Conservation (phyloP, 176 grass and related monocot genomes). For the Pontederia paniculata region DNA sequence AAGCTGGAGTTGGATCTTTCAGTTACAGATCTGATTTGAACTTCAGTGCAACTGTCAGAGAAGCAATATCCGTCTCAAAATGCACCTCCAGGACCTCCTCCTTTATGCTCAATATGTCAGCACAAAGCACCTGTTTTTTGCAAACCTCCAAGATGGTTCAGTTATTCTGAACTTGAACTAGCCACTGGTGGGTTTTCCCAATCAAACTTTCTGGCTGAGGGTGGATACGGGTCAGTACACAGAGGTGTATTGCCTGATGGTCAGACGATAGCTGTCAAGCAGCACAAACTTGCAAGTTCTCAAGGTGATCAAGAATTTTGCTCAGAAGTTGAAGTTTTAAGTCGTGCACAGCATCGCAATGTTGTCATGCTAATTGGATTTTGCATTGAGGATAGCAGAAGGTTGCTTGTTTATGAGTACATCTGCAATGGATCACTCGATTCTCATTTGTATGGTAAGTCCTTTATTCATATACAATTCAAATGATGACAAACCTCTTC, state of each 20-base stretch:
- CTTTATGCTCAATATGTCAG: slow-evolving; percentile 90
- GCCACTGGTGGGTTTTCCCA: slow-evolving; percentile 87
- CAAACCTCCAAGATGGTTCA: slow-evolving; percentile 94
- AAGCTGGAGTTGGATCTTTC: slow-evolving; percentile 50
- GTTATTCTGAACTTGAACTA: slow-evolving; percentile 81
- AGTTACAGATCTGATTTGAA: slow-evolving; percentile 60
- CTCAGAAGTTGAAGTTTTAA: slow-evolving; percentile 97
- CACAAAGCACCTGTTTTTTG: slow-evolving; percentile 91
- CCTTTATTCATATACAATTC: too few species aligned
- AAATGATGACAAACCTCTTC: too few species aligned
- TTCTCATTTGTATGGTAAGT: slow-evolving; percentile 92
- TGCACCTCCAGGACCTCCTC: slow-evolving; percentile 81
- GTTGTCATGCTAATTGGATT: slow-evolving; percentile 99
- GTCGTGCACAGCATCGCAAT: slow-evolving; percentile 93
- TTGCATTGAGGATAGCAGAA: slow-evolving; percentile 88
- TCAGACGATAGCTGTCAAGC: slow-evolving; percentile 92
- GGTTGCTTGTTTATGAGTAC: slow-evolving; percentile 93
- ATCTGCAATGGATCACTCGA: slow-evolving; percentile 98
- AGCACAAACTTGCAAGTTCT: slow-evolving; percentile 94
- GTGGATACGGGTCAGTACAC: slow-evolving; percentile 97
- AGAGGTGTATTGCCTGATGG: slow-evolving; percentile 84
- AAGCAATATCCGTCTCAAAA: slow-evolving; percentile 67
- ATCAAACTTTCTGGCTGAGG: slow-evolving; percentile 97
- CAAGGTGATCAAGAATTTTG: slow-evolving; percentile 96
- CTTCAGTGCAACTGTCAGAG: slow-evolving; percentile 70